Conservation (phyloP, 2,329 filamentous ascomycete species). For the Neonectria hederae region DNA sequence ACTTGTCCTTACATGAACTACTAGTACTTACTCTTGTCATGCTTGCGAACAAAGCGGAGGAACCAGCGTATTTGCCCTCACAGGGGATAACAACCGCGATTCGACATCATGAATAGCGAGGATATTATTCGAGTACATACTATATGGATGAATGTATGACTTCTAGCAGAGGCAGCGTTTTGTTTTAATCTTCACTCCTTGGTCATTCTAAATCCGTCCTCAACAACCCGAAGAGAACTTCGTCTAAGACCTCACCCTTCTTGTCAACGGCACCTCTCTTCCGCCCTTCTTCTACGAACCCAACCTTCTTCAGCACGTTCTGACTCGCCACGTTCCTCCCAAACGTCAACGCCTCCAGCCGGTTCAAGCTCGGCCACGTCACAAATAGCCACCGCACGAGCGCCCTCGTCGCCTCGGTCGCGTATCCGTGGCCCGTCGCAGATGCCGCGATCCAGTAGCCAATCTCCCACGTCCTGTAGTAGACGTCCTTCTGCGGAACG, state of each 20-base stretch:
- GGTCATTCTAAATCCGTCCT: constrained; percentile 45
- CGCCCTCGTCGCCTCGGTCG: constrained; percentile 50
- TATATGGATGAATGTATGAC: not conserved
- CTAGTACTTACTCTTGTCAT: not conserved
- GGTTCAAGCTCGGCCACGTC: constrained; percentile 50
- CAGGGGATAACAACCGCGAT: no score
- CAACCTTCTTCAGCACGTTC: constrained; percentile 54
- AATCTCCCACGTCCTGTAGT: constrained; percentile 56
- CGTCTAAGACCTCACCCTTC: constrained; percentile 51
- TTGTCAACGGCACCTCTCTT: constrained; percentile 55
- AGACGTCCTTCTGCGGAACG: constrained; percentile 47
- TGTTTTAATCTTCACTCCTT: not conserved
- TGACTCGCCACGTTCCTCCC: constrained; percentile 53
- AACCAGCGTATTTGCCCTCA: not conserved
- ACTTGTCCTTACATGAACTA: not conserved
- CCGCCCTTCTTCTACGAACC: constrained; percentile 56
- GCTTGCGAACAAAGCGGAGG: not conserved
- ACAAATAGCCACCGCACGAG: constrained; percentile 57
- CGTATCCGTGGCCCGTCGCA: constrained; percentile 58
- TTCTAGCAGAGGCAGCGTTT: not conserved
- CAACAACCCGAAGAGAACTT: constrained; percentile 51
- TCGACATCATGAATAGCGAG: not conserved
- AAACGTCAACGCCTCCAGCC: constrained; percentile 54
- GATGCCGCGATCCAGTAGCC: constrained; percentile 59
- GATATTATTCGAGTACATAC: not conserved